Conservation (phyloP, 805 yeast species). For the Monosporozyma unispora region DNA sequence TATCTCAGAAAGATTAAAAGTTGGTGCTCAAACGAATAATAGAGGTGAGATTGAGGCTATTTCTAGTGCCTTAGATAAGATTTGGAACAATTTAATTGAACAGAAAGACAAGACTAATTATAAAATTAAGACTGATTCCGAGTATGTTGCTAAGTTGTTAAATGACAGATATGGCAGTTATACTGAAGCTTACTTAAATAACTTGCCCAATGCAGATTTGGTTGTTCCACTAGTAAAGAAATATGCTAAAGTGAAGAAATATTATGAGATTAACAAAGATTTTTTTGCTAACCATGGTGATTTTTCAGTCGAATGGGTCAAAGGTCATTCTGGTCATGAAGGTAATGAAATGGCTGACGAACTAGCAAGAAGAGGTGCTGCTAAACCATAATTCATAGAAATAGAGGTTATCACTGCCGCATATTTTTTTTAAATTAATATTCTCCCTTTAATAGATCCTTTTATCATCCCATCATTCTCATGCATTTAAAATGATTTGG, state of each 20-base stretch:
- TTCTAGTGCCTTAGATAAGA: constrained; percentile 40
- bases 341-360: constrained; percentile 77
- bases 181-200: constrained; percentile 35
- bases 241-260: constrained; percentile 36
- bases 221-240: constrained; percentile 31
- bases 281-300: constrained; percentile 28
- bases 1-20: constrained; percentile 41
- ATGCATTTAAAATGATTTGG: no score
- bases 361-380: constrained; percentile 62
- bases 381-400: constrained; percentile 7
- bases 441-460: no score
- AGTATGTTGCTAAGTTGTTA: constrained; percentile 49
- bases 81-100: constrained; percentile 26
- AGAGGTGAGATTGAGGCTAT: constrained; percentile 73
- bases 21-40: constrained; percentile 58
- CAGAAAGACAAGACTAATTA: constrained; percentile 21
- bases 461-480: no score
- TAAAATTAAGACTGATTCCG: constrained; percentile 60
- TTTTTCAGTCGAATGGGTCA: constrained; percentile 50
- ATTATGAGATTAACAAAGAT: constrained; percentile 24
- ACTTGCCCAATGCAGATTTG: constrained; percentile 23
- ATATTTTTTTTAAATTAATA: no score
- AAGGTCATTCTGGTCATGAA: constrained; percentile 57
- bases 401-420: background rate
- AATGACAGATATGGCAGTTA: constrained; percentile 47